A percentile compares a stretch with the other conserved stretches of the same genome.
Evolutionary conservation across 768 basidiomycete species (phyloP).

Genomic region (Hericium erinaceus): DNA sequence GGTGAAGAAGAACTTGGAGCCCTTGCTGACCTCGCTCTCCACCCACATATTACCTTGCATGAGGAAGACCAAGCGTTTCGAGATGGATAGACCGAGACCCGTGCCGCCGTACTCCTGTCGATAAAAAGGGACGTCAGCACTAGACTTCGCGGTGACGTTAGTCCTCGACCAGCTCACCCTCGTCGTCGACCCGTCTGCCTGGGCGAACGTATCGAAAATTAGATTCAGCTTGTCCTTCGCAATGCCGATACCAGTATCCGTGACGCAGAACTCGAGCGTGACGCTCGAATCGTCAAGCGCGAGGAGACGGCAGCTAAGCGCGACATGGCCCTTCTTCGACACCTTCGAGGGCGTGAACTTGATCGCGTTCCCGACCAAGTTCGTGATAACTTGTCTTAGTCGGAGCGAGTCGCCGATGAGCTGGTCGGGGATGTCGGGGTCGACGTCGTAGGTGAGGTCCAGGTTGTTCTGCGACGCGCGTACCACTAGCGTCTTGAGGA

Average conservation of each 20-base stretch:
- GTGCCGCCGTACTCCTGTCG: slow-evolving; percentile 92
- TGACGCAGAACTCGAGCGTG: slow-evolving; percentile 93
- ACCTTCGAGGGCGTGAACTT: slow-evolving; percentile 88
- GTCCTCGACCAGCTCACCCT: slow-evolving; percentile 39
- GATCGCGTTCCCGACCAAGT: slow-evolving; percentile 92
- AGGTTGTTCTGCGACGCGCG: slow-evolving; percentile 95
- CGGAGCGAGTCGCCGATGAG: slow-evolving; percentile 94
- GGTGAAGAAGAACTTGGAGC: slow-evolving; percentile 95
- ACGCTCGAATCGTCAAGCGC: slow-evolving; percentile 76
- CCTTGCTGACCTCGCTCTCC: slow-evolving; percentile 86
- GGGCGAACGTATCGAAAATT: slow-evolving; percentile 98
- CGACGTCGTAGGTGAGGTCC: slow-evolving; percentile 93
- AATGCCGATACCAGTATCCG: slow-evolving; percentile 97
- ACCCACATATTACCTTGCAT: slow-evolving; percentile 99
- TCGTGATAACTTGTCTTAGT: slow-evolving; percentile 91
- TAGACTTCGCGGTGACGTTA: slow-evolving; percentile 4
- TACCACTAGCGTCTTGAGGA: slow-evolving; percentile 95
- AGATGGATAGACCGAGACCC: slow-evolving; percentile 92
- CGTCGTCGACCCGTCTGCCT: slow-evolving; percentile 97
- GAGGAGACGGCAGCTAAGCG: slow-evolving; percentile 74
- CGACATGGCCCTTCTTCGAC: slow-evolving; percentile 78
- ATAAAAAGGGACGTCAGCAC: background rate
- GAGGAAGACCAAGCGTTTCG: slow-evolving; percentile 90
- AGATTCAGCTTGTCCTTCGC: slow-evolving; percentile 96
- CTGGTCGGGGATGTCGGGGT: slow-evolving; percentile 92